Percentiles rank a stretch among this genome's conserved stretches.
These are phyloP conservation scores for Aspergillus pseudoterreus DNA, from an alignment of 2,329 filamentous ascomycete species.

Conservation along the genomic window DNA sequence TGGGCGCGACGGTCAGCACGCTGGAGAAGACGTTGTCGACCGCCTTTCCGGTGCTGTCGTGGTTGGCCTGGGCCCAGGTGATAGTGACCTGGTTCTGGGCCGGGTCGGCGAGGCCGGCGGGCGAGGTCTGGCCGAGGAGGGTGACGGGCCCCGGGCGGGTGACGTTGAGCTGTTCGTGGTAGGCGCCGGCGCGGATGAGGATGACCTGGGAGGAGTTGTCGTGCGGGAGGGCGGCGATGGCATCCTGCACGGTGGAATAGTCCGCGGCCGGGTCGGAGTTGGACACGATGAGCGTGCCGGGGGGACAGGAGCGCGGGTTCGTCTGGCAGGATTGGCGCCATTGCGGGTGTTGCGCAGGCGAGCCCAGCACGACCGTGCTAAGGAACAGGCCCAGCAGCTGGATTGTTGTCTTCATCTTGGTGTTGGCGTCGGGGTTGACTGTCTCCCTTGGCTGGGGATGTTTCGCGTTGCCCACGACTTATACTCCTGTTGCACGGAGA, in stretches of 20 bases:
- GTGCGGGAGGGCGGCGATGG: constrained; percentile 45
- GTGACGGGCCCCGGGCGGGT: constrained; percentile 60
- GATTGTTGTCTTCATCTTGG: not conserved
- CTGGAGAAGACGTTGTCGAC: constrained; percentile 62
- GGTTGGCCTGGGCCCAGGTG: constrained; percentile 56
- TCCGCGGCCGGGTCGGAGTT: constrained; percentile 15
- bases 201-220: constrained; percentile 51
- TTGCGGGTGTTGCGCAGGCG: constrained; percentile 1
- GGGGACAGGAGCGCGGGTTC: constrained; percentile 21
- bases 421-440: not conserved
- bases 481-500: not conserved
- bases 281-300: constrained; percentile 27
- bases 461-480: not conserved
- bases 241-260: constrained; percentile 45
- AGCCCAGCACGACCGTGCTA: constrained; percentile 3
- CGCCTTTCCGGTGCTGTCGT: constrained; percentile 34
- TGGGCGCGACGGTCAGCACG: constrained; percentile 61
- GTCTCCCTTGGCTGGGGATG: not conserved
- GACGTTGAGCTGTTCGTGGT: constrained; percentile 63
- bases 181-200: constrained; percentile 58
- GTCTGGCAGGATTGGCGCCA: constrained; percentile 23
- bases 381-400: not conserved
- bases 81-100: constrained; percentile 53
- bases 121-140: constrained; percentile 55
- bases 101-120: constrained; percentile 42